Percentiles rank a stretch among this genome's conserved stretches.
Evolutionary conservation across 768 basidiomycete genomes (phyloP).

Genomic region (Suillus placidus): DNA sequence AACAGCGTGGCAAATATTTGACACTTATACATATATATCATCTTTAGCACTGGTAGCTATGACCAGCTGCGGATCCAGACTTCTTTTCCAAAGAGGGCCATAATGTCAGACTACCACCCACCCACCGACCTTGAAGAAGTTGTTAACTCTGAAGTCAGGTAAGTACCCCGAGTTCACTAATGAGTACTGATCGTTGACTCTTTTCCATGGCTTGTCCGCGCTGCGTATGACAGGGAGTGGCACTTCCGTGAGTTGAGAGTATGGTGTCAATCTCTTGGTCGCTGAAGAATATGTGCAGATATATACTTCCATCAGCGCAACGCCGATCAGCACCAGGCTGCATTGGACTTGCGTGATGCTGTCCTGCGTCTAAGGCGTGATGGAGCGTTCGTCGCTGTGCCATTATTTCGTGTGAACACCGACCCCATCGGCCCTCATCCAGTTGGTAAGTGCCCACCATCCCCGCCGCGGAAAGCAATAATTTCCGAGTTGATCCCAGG

Average conservation of each 20-base stretch:
- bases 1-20: neutral
- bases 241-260: slow-evolving; percentile 62
- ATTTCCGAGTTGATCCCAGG: slow-evolving; percentile 41
- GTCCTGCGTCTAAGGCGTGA: slow-evolving; percentile 70
- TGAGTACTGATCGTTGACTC: neutral
- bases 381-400: slow-evolving; percentile 81
- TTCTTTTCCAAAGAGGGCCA: neutral
- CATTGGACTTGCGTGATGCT: slow-evolving; percentile 69
- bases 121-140: slow-evolving; percentile 58
- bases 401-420: slow-evolving; percentile 69
- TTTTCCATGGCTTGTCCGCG: neutral
- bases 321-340: slow-evolving; percentile 59
- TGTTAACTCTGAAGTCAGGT: slow-evolving; percentile 66
- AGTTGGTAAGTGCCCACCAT: slow-evolving; percentile 50
- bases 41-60: neutral
- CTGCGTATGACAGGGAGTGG: slow-evolving; percentile 58
- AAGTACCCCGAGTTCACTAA: slow-evolving; percentile 13
- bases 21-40: neutral
- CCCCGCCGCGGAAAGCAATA: neutral
- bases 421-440: slow-evolving; percentile 77
- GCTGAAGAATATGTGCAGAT: slow-evolving; percentile 44
- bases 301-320: slow-evolving; percentile 81
- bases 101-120: slow-evolving; percentile 24
- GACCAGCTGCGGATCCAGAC: neutral
- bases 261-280: neutral